These are phyloP conservation scores for Diaporthe humulicola DNA, from an alignment of 2,329 filamentous ascomycete genomes.

Conservation along the genomic window DNA sequence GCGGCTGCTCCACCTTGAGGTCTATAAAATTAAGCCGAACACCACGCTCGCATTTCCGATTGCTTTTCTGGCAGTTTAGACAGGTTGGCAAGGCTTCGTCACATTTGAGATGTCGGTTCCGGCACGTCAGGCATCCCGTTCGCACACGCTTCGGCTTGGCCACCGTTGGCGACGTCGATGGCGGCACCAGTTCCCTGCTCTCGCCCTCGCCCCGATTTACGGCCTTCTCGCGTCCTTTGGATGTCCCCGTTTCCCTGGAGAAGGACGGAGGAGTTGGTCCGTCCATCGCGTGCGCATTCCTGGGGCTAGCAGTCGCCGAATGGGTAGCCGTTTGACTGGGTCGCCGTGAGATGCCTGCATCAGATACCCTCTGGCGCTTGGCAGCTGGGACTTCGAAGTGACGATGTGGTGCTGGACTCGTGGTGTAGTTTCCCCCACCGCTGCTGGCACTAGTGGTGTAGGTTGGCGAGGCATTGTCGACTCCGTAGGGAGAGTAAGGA, in stretches of 20 bases:
- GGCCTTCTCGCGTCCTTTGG: neutral
- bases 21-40: conserved; percentile 94
- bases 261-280: conserved; percentile 3
- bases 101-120: conserved; percentile 91
- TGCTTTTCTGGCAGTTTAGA: conserved; percentile 90
- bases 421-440: conserved; percentile 32
- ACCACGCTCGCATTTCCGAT: conserved; percentile 86
- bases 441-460: conserved; percentile 32
- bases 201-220: conserved; percentile 20
- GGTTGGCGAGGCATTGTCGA: conserved; percentile 33
- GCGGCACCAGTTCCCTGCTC: neutral
- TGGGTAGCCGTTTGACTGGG: neutral
- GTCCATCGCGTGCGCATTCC: neutral
- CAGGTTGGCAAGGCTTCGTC: conserved; percentile 78
- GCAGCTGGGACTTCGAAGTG: conserved; percentile 37
- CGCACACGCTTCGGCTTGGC: conserved; percentile 85
- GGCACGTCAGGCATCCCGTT: conserved; percentile 91
- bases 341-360: conserved; percentile 15
- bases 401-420: conserved; percentile 31
- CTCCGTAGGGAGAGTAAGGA: conserved; percentile 18
- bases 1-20: conserved; percentile 78
- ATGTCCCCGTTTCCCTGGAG: neutral
- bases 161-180: conserved; percentile 2
- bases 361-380: conserved; percentile 38
- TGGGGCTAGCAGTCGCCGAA: neutral